These are phyloP conservation scores for Podospora appendiculata DNA, from an alignment of 495 filamentous ascomycete species.

Conservation along the genomic window DNA sequence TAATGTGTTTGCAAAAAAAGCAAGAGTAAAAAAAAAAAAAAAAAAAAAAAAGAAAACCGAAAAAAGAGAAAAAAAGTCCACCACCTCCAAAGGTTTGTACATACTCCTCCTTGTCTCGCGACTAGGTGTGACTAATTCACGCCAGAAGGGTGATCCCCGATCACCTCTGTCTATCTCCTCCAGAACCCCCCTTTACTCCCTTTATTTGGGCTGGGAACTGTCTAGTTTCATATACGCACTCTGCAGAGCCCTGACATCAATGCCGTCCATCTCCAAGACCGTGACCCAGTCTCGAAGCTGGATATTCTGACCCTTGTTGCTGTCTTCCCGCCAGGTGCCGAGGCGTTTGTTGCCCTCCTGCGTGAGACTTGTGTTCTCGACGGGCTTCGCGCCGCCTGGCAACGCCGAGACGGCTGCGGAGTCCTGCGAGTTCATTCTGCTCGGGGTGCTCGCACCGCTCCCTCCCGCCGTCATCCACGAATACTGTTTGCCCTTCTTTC, in stretches of 20 bases:
- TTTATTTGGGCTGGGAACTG: slow-evolving; percentile 6
- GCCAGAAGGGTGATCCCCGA: too few species aligned
- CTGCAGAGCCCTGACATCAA: slow-evolving; percentile 46
- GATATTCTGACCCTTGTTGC: slow-evolving; percentile 52
- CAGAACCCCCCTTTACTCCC: neutral
- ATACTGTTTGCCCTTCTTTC: slow-evolving; percentile 50
- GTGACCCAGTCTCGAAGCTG: slow-evolving; percentile 62
- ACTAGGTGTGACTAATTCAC: too few species aligned
- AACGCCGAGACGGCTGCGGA: slow-evolving; percentile 14
- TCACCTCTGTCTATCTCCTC: too few species aligned
- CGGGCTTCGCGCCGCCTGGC: slow-evolving; percentile 4
- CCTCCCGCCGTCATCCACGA: slow-evolving; percentile 50
- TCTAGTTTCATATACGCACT: slow-evolving; percentile 47
- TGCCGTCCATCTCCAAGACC: slow-evolving; percentile 55
- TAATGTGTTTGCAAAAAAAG: too few species aligned
- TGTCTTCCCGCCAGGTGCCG: slow-evolving; percentile 57
- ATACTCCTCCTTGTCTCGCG: too few species aligned
- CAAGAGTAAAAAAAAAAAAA: too few species aligned
- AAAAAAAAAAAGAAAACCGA: too few species aligned
- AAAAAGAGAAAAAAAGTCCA: too few species aligned
- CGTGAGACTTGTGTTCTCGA: slow-evolving; percentile 24
- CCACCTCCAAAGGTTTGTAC: too few species aligned
- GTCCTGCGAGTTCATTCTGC: slow-evolving; percentile 9
- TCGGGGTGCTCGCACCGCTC: slow-evolving; percentile 41
- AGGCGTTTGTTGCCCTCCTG: slow-evolving; percentile 35